Evolutionary conservation across 2,329 filamentous ascomycete genomes (phyloP).

Genomic region (Tolypocladium tropicale): DNA sequence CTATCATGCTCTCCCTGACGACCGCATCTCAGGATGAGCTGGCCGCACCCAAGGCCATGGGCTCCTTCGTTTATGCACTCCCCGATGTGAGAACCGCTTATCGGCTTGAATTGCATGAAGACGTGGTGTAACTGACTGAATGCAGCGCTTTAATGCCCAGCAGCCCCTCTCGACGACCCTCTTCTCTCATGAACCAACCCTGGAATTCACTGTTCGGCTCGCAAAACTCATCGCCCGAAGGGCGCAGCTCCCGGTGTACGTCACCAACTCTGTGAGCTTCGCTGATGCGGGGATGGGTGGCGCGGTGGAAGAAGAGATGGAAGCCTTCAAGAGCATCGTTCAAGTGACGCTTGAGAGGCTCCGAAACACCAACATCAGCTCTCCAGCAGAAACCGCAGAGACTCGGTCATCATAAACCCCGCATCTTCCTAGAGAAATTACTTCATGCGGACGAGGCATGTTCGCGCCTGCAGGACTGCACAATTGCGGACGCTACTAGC

Average conservation of each 20-base stretch:
- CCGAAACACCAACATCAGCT: conserved; percentile 7
- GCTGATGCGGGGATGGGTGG: conserved; percentile 64
- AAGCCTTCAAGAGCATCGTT: conserved; percentile 67
- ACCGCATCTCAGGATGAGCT: conserved; percentile 44
- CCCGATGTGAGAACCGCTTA: conserved; percentile 55
- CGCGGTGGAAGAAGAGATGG: conserved; percentile 88
- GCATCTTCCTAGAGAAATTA: neutral
- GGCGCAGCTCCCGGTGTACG: conserved; percentile 68
- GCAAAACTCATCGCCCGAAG: conserved; percentile 74
- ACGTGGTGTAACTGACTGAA: neutral
- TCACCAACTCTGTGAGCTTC: conserved; percentile 79
- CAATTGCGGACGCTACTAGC: neutral
- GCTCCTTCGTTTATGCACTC: conserved; percentile 89
- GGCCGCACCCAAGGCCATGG: conserved; percentile 48
- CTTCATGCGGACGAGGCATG: no score
- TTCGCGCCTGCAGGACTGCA: neutral
- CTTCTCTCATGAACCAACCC: conserved; percentile 61
- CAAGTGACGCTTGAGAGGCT: conserved; percentile 44
- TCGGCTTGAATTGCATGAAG: no score
- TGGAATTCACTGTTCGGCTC: conserved; percentile 80
- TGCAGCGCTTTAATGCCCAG: conserved; percentile 39
- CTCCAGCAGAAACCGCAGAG: neutral
- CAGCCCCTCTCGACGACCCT: conserved; percentile 70
- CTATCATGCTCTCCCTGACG: conserved; percentile 50
- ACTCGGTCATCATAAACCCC: neutral